A percentile compares a stretch with the other conserved stretches of the same genome.
phyloP scores from a whole-genome alignment of 768 basidiomycete genomes.

The Collybiopsis luxurians region DNA sequence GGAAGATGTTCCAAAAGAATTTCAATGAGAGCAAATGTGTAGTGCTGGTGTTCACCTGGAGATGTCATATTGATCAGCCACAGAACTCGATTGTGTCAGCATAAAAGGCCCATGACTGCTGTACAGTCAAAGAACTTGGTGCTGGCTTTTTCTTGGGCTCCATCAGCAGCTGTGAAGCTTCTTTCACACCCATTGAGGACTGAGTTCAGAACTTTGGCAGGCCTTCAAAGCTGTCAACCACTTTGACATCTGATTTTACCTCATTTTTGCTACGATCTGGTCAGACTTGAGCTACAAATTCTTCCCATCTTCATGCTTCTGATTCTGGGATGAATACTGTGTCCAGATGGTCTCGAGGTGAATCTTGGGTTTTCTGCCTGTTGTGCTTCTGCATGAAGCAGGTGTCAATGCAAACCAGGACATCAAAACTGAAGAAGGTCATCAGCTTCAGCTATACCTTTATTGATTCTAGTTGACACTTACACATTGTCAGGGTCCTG shows the following conservation, averaged over 20 bases:
- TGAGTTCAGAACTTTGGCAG: slow-evolving; percentile 21
- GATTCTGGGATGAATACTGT: slow-evolving; percentile 18
- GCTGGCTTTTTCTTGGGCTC: slow-evolving; percentile 21
- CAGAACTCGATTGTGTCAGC: slow-evolving; percentile 30
- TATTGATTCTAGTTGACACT: no score
- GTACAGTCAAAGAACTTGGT: slow-evolving; percentile 27
- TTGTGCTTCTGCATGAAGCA: no score
- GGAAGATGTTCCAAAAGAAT: slow-evolving; percentile 32
- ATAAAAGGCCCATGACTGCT: slow-evolving; percentile 34
- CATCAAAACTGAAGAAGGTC: slow-evolving; percentile 28
- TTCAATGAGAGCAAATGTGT: slow-evolving; percentile 27
- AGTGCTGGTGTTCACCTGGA: slow-evolving; percentile 32
- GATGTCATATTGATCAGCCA: slow-evolving; percentile 34
- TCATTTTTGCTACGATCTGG: background rate
- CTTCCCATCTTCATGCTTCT: slow-evolving; percentile 18
- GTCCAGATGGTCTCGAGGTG: slow-evolving; percentile 15
- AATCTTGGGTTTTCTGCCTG: slow-evolving; percentile 11
- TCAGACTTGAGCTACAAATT: slow-evolving; percentile 14
- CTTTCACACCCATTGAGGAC: slow-evolving; percentile 30
- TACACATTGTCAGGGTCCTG: no score
- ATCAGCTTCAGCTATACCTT: no score
- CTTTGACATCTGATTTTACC: background rate
- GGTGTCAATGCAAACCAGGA: slow-evolving; percentile 32
- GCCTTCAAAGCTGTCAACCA: slow-evolving; percentile 13
- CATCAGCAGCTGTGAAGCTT: slow-evolving; percentile 29